Base-by-base conservation (phyloP, 768 basidiomycete species). In the Boletus pseudo-olivaceus region DNA sequence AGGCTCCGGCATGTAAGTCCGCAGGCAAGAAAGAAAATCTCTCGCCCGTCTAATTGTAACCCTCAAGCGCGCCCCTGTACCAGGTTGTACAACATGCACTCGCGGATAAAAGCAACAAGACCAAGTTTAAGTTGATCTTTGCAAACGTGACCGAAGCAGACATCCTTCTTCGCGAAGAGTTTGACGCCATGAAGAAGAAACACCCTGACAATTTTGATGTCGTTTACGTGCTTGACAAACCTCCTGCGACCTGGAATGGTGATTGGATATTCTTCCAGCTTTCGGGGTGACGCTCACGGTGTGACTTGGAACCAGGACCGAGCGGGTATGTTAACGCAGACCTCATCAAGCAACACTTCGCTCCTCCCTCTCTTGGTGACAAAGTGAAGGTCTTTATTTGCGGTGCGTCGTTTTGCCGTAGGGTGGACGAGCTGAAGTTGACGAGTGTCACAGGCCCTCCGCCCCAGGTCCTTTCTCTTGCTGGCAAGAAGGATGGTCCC, bases 381-480 rank as follows among this genome's bases (percentile, higher is more conserved):
- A 95, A 93, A 73, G 79, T 92, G 62, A 95, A 94, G 76, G 73
- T 95, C 53, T 90, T 94, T 67, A 73, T 98, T 23, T 98, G 95
- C 66, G 95, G 93, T 84, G 72, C 61, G 84, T 69, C 14, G 17
- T 33, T 8, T n/a, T 38, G 3, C 43, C 26, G 2, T 17, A 5
- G 3, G 12, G 5, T 11, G 26, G 33, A 34, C 47, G 9, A 32
- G 19, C n/a, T 32, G 23, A 29, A 23, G 19, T n/a, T 49, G 54
- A 59, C 54, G 43, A 23, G 14, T 19, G 15, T 15, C 29, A 43
- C 58, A 57, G 88, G 91, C 7, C 92, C 92, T 12, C 96, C 94
- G 12, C 82, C 81, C 5, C 94, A 97, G 70, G 88, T 98, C n/a
- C 79, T 78, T n/a, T 82, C 92, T 2, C 61, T 98, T 54, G 84